Evolutionary conservation across 345 rosid genomes (phyloP), one percentile per base, ranked within the genome.

Genomic region (Toxicodendron radicans): DNA sequence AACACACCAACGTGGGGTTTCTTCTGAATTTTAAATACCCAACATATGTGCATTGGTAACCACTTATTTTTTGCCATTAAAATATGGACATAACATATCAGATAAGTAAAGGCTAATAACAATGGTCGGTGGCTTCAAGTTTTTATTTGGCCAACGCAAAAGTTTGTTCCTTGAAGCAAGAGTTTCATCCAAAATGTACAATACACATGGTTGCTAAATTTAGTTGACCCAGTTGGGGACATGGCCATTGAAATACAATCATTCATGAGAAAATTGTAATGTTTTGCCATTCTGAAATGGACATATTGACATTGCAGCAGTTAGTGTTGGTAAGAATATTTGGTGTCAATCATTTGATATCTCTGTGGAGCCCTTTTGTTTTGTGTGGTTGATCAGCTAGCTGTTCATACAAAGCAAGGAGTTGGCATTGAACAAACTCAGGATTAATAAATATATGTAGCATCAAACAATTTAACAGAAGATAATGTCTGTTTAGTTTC

Each of bases 101-200:
- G 68, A 27, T 73, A 61, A 30, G 45, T 56, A 57, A 51, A 45
- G 32, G 45, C 12, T 38, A 20, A 56, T 38, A 73, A 66, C 10
- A 35, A 43, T 61, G 83, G 80, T 79, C 76, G 75, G 80, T 79
- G 79, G 64, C 57, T 52, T 52, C 6, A 23, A 27, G 16, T 58
- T 48, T 74, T 58, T 64, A 24, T 58, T 68, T 57, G 59, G 53
- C 72, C 70, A 68, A 46, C 53, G 81, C 27, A 46, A 68, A 48
- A 48, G 57, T 35, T 72, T 53, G 18, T 64, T 43, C 49, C n/a
- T 45, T 60, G 33, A 41, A 68, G 64, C 43, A 27, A 27, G 30
- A 27, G 30, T 27, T 27, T 27, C 30, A 38, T 8, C 6, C 43
- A 38, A 38, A 38, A 38, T 38, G 7, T 38, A 7, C 43, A 5